A percentile compares a stretch with the other conserved stretches of the same genome.
phyloP scores from a whole-genome alignment of 2,329 filamentous ascomycete genomes.

The Phialophora macrospora region DNA sequence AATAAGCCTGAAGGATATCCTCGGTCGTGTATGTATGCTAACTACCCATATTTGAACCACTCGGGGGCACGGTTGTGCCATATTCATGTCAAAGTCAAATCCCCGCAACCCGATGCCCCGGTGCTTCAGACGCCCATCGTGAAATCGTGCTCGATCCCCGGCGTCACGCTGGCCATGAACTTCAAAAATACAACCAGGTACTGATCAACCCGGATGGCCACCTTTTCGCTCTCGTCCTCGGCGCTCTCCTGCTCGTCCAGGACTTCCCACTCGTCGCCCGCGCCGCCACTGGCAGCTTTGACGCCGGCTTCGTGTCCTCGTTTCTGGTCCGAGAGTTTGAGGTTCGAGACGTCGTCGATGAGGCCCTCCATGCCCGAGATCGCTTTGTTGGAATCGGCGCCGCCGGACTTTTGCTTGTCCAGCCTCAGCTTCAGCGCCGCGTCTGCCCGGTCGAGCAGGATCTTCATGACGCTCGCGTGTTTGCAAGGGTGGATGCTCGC shows the following conservation, averaged over 20 bases:
- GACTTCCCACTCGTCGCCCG: constrained; percentile 68
- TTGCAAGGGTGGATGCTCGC: constrained; percentile 96
- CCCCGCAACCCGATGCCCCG: neutral
- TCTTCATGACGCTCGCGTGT: constrained; percentile 97
- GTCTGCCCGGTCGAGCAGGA: constrained; percentile 90
- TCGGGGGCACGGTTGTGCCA: neutral
- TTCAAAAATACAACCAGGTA: constrained; percentile 59
- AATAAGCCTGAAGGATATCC: neutral
- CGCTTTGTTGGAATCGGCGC: constrained; percentile 57
- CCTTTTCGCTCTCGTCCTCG: constrained; percentile 52
- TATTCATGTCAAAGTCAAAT: neutral
- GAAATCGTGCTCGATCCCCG: constrained; percentile 96
- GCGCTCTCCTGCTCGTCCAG: constrained; percentile 55
- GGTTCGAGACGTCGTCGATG: constrained; percentile 74
- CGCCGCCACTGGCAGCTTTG: constrained; percentile 46
- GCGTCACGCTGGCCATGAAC: constrained; percentile 88
- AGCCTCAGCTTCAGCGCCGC: constrained; percentile 86
- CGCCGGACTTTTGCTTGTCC: constrained; percentile 73
- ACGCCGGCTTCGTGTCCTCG: constrained; percentile 48
- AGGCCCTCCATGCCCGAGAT: constrained; percentile 77
- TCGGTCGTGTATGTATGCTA: neutral
- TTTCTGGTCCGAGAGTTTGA: constrained; percentile 49
- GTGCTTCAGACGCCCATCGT: constrained; percentile 81
- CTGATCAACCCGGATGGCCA: constrained; percentile 57
- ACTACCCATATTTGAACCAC: neutral